Evolutionary conservation across 2,329 filamentous ascomycete genomes (phyloP), one percentile per base, ranked within the genome.

Genomic region (Whalleya microplaca): DNA sequence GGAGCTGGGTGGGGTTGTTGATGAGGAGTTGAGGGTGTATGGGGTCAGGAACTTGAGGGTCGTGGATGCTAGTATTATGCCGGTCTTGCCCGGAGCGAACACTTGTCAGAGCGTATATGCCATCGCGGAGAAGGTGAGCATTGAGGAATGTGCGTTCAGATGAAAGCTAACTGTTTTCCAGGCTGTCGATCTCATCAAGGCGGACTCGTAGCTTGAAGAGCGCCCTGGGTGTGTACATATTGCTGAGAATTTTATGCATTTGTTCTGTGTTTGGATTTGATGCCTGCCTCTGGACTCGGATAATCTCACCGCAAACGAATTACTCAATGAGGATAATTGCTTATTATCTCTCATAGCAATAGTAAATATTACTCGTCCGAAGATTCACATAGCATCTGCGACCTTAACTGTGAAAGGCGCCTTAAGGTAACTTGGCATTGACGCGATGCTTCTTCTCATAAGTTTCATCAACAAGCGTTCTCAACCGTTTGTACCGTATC

Each of bases 41-140:
- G 79, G 78, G 1, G 69, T 81, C 16, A 73, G 74, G 57, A 72
- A 72, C 18, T 69, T 81, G 7, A 72, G 78, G 7, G 73, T 81
- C 3, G 75, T 76, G 3, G 79, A 82, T 66, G 79, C 79, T 1
- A 78, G 74, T 12, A 67, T 80, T 16, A 75, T 81, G 53, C 77
- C 78, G 1, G 72, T 78, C 73, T 75, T 70, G 69, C 76, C 46
- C 69, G 79, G 66, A 73, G 76, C 61, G 12, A 73, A 79, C 7
- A 80, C 80, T 21, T 79, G 81, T 57, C 79, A 78, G 63, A 75
- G 73, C 2, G 78, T 81, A 1, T 83, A 83, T 62, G 80, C 78
- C 71, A 69, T 81, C 56, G 80, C 71, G n/a, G 80, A 83, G 67
- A 82, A 78, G 66, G 68, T 67, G 40, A 60, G 63, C 55, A 8